Evolutionary conservation across 2,329 filamentous ascomycete species (phyloP).

Genomic region (Fusarium sp.): DNA sequence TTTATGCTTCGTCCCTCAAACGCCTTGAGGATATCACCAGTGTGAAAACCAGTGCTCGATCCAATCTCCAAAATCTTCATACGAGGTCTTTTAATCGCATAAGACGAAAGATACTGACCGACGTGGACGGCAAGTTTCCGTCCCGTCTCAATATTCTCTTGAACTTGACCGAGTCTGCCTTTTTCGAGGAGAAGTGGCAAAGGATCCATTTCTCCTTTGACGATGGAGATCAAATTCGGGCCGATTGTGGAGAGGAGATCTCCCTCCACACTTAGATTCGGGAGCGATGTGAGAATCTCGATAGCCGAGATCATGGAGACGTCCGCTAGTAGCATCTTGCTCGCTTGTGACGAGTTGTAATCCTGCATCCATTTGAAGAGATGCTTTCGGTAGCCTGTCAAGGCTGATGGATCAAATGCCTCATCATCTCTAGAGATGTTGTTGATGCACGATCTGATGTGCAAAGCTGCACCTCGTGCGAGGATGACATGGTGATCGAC

Average conservation of each 20-base stretch:
- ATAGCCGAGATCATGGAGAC: constrained; percentile 24
- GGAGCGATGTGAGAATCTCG: constrained; percentile 24
- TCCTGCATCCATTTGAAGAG: background rate
- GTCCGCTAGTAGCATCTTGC: background rate
- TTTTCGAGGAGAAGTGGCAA: background rate
- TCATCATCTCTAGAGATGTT: background rate
- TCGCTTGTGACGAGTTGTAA: background rate
- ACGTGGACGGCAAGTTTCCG: constrained; percentile 1
- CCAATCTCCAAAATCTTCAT: constrained; percentile 14
- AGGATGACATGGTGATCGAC: background rate
- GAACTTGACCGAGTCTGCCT: background rate
- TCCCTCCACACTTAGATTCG: constrained; percentile 5
- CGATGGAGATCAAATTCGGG: constrained; percentile 8
- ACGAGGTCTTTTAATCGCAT: background rate
- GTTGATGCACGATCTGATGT: background rate
- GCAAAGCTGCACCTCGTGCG: background rate
- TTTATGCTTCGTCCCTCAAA: background rate
- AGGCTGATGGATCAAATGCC: background rate
- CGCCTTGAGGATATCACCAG: accelerated
- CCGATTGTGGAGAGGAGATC: constrained; percentile 23
- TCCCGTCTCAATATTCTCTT: background rate
- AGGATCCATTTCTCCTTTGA: background rate
- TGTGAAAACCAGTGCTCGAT: background rate
- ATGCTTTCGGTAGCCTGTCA: background rate
- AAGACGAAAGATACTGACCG: constrained; percentile 2